Base-by-base conservation (phyloP, 129 eudicot genomes). In the Arctium minus region DNA sequence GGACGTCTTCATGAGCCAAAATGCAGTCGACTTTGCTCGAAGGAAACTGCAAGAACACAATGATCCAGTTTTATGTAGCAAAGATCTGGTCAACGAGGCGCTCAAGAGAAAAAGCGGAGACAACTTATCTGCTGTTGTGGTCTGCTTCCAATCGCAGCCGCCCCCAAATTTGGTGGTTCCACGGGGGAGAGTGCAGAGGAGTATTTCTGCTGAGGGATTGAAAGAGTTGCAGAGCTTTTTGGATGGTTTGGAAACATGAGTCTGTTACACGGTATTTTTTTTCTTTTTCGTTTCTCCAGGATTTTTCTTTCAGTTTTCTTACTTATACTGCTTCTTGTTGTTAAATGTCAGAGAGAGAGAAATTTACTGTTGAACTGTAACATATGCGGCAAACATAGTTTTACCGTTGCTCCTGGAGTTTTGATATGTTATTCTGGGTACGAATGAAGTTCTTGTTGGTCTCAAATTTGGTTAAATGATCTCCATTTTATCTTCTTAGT, bases 1-100 rank as follows among this genome's bases (percentile, higher is more conserved):
- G 98, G 98, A 95, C 32, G 98, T 95, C 33, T 95, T 95, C 50
- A 86, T 86, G 97, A 95, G 97, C 83, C 98, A 95, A 84, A 95
- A 95, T 48, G 98, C 98, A 2, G 92, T 95, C 9, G 98, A 95
- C 77, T 92, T 95, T 88, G 98, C 97, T 13, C 93, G 98, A 13
- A 86, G 97, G 75, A 86, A 86, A 83, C 92, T 95, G 31, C 98
- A 95, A 75, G 94, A 95, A 71, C 98, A 95, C 88, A 95, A 95
- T 50, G 97, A 95, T 78, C 98, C 98, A 0, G 77, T 83, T 10
- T 69, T 79, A 80, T 95, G 98, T 74, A 84, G 98, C 81, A 86
- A 85, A 83, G 98, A 95, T 82, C 82, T 95, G 82, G 97, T 95
- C 2, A 77, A 89, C 0, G 98, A 95, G 87, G 98, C 98, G 18